Base-by-base conservation (phyloP, 768 basidiomycete genomes). In the Leccinum arenicola region DNA sequence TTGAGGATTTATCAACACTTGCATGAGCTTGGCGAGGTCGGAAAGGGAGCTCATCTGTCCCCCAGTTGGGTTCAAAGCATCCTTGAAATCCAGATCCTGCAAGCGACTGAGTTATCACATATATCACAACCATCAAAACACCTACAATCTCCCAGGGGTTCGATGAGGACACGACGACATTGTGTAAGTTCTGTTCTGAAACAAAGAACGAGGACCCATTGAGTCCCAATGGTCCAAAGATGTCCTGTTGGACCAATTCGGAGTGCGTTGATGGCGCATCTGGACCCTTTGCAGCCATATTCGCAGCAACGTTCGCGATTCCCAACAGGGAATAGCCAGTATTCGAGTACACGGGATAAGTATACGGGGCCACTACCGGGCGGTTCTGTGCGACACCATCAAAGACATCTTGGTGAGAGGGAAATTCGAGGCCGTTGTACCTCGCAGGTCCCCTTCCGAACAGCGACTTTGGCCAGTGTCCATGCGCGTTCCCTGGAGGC, bases 31-130 rank as follows among this genome's bases (percentile, higher is more conserved):
- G 15, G 68, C 66, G 8, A 81, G 68, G 62, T 84, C 84, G 1
- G 75, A 64, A 11, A 84, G 69, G 0, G 82, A 83, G 59, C 77
- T 75, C 63, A 80, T 81, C 60, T 85, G 83, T 2, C 82, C 83
- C 3, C 77, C 82, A 3, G 78, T 65, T 3, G 82, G 73, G 57
- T 82, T 80, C 60, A 66, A 66, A 0, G 73, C 65, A 52, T 78
- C 77, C 17, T 67, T 58, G 57, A 82, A 74, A 53, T 74, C 71
- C 12, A 67, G 63, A 55, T 82, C 80, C 75, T 80, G 45, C 23
- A n/a, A 21, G 2, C 9, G 21, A 43, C 19, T 66, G 29, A 55
- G 47, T 33, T 7, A 19, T 35, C 49, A 3, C 8, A 19, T 8
- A 40, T 14, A 5, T 53, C 4, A 56, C 10, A 29, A 12, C 4